Percentiles rank a stretch among this genome's conserved stretches.
Evolutionary conservation across 2,329 filamentous ascomycete genomes (phyloP).

Genomic region (Exophiala sp.): DNA sequence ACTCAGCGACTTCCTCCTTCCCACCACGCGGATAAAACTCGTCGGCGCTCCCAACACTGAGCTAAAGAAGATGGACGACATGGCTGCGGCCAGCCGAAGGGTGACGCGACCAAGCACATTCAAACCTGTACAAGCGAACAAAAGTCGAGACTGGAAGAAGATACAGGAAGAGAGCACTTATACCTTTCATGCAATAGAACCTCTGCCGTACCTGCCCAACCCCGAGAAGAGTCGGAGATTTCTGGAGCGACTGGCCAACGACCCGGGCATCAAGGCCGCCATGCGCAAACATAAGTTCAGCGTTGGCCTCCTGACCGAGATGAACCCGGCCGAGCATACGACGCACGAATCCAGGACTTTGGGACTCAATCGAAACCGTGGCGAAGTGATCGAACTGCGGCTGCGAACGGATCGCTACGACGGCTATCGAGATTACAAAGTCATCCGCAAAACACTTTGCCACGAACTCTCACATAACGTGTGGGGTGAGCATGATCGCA

Average conservation of each 20-base stretch:
- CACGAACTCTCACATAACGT: slow-evolving; percentile 95
- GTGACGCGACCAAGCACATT: slow-evolving; percentile 31
- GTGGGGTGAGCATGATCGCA: slow-evolving; percentile 70
- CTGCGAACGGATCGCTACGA: slow-evolving; percentile 91
- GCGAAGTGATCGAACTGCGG: slow-evolving; percentile 84
- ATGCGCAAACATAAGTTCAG: slow-evolving; percentile 83
- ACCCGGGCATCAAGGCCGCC: slow-evolving; percentile 74
- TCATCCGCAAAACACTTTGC: slow-evolving; percentile 83
- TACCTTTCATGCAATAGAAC: slow-evolving; percentile 72
- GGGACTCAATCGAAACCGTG: slow-evolving; percentile 78
- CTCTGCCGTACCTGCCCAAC: slow-evolving; percentile 70
- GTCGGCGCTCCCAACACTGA: slow-evolving; percentile 41
- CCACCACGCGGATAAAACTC: slow-evolving; percentile 43
- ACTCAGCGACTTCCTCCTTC: slow-evolving; percentile 35
- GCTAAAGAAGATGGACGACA: slow-evolving; percentile 39
- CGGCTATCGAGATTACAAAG: slow-evolving; percentile 87
- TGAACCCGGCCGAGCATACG: slow-evolving; percentile 84
- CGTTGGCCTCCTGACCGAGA: slow-evolving; percentile 84
- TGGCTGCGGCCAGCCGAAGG: slow-evolving; percentile 32
- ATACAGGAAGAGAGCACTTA: slow-evolving; percentile 59
- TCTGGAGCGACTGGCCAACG: slow-evolving; percentile 68
- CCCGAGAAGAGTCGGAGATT: slow-evolving; percentile 65
- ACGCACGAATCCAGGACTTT: slow-evolving; percentile 74
- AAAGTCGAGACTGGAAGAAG: slow-evolving; percentile 30
- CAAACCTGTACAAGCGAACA: slow-evolving; percentile 22